Evolutionary conservation across 2,329 filamentous ascomycete genomes (phyloP), one percentile per base, ranked within the genome.

Genomic region (Phoma herbarum): DNA sequence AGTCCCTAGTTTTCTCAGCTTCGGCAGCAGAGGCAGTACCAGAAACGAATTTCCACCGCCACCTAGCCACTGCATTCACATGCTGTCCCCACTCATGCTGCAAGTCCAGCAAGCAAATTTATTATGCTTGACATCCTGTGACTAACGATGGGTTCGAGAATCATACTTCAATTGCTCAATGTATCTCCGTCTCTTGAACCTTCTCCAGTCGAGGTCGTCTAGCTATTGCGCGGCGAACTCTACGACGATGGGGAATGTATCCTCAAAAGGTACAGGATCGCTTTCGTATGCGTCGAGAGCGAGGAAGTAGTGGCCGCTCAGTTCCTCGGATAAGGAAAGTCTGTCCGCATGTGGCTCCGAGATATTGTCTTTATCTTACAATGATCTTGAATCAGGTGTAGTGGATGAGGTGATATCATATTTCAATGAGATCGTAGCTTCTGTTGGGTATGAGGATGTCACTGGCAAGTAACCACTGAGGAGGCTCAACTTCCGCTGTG

Each of bases 21-120:
- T 20, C 10, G 16, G 10, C 5, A 44, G 18, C 28, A 44, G 29
- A 16, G 39, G 45, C 14, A 49, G 12, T 6, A 56, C 25, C n/a
- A 44, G 1, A 18, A 49, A 37, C 3, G 26, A 12, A 14, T 31
- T 39, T 8, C 39, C 39, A 12, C 29, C 45, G 4, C 39, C 39
- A 12, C 29, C 45, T 18, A 44, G 12, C 37, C 37, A 49, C 10
- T 23, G 39, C 52, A 39, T 14, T 2, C 28, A 56, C 37, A 47
- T 35, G 10, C 26, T 35, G 31, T 18, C 18, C 8, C 29, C 31
- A 6, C 23, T 37, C 20, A 45, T 25, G 16, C 18, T 42, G 23
- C 43, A 48, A n/a, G 10, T 29, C 28, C 28, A 31, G 25, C 50
- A 46, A 14, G 43, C 18, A 18, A 29, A 52, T 12, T 45, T 28